These are phyloP conservation scores for Polymyxa betae DNA, from an alignment of 208 protist genomes.

Conservation along the genomic window DNA sequence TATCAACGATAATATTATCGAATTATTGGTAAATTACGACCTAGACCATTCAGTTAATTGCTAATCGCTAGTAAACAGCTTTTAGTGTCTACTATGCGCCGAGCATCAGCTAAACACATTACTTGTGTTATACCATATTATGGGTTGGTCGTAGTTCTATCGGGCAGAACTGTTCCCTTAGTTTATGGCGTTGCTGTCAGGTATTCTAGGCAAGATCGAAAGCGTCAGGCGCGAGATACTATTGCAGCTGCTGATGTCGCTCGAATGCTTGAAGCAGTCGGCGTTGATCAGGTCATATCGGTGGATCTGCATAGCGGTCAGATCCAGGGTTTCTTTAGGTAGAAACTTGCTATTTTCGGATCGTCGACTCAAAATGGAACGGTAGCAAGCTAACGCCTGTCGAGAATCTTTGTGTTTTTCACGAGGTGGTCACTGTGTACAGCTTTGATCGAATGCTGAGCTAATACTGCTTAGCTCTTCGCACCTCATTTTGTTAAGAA, in stretches of 20 bases:
- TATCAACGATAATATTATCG: slow-evolving; percentile 65
- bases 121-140: slow-evolving; percentile 72
- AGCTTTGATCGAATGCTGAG: background rate
- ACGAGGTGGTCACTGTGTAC: background rate
- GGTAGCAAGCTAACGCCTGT: slow-evolving; percentile 7
- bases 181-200: too few species aligned
- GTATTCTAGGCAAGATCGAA: slow-evolving; percentile 68
- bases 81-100: slow-evolving; percentile 64
- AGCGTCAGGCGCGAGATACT: slow-evolving; percentile 52
- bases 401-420: slow-evolving; percentile 17
- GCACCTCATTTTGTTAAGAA: slow-evolving; percentile 38
- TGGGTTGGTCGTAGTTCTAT: slow-evolving; percentile 58
- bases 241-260: slow-evolving; percentile 69
- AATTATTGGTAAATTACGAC: slow-evolving; percentile 40
- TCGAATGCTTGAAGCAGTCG: slow-evolving; percentile 64
- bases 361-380: background rate
- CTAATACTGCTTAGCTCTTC: background rate
- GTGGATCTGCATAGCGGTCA: slow-evolving; percentile 67
- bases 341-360: background rate
- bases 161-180: too few species aligned
- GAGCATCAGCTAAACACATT: slow-evolving; percentile 64
- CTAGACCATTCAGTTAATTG: background rate
- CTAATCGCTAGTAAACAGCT: background rate
- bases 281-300: slow-evolving; percentile 67
- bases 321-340: slow-evolving; percentile 62